Percentiles rank a stretch among this genome's conserved stretches.
These are phyloP conservation scores for Cryptococcus hybrid DNA, from an alignment of 1,284 basidiomycete species.

Conservation along the genomic window DNA sequence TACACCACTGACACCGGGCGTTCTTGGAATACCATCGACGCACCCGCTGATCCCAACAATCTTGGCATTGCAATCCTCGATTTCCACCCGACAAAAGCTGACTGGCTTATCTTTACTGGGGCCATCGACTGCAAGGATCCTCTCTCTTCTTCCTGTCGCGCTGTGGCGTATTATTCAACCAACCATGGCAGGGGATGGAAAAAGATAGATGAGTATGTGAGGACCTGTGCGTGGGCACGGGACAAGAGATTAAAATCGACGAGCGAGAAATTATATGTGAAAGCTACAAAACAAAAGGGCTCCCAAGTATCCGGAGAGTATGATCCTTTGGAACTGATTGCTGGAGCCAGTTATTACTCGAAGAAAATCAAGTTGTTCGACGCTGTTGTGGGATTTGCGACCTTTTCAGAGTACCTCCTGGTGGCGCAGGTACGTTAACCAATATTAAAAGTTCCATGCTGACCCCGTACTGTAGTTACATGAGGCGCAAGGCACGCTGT, in stretches of 20 bases:
- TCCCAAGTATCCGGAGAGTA: slow-evolving; percentile 61
- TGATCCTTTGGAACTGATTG: slow-evolving; percentile 76
- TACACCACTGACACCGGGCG: slow-evolving; percentile 81
- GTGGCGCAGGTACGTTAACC: slow-evolving; percentile 72
- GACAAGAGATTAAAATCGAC: slow-evolving; percentile 76
- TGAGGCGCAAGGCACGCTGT: slow-evolving; percentile 61
- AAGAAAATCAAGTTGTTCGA: slow-evolving; percentile 77
- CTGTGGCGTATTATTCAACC: slow-evolving; percentile 68
- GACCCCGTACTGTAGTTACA: slow-evolving; percentile 56
- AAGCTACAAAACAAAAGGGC: slow-evolving; percentile 79
- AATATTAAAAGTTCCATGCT: slow-evolving; percentile 2
- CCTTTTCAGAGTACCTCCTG: slow-evolving; percentile 92
- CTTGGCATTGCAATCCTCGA: slow-evolving; percentile 74
- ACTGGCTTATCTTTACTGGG: slow-evolving; percentile 89
- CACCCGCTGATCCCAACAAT: slow-evolving; percentile 72
- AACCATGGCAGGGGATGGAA: slow-evolving; percentile 78
- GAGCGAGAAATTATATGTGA: slow-evolving; percentile 89
- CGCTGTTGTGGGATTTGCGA: slow-evolving; percentile 88
- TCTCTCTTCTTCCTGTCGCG: slow-evolving; percentile 58
- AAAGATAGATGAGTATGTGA: slow-evolving; percentile 79
- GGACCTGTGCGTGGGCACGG: slow-evolving; percentile 87
- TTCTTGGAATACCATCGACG: slow-evolving; percentile 63
- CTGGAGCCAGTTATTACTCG: slow-evolving; percentile 71
- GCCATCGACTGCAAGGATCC: slow-evolving; percentile 61
- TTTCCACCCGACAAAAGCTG: slow-evolving; percentile 79